Evolutionary conservation across 2,329 filamentous ascomycete species (phyloP).

Genomic region (Ambrosiella cleistominuta): DNA sequence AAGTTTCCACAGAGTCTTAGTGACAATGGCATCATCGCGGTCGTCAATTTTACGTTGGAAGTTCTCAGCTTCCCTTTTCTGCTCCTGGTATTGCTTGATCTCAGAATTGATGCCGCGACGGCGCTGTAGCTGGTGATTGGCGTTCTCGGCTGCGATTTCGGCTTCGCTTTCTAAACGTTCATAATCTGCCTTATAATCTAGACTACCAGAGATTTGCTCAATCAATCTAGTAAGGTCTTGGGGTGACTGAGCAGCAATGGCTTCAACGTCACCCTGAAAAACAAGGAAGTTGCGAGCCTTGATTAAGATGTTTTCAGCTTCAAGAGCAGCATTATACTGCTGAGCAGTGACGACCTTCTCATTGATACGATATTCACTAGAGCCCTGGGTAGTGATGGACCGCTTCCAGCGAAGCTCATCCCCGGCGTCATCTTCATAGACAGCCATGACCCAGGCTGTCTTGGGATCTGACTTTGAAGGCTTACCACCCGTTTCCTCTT

Average conservation of each 20-base stretch:
- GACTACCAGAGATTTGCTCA: conserved; percentile 90
- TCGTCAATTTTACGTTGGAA: conserved; percentile 84
- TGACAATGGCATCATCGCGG: conserved; percentile 77
- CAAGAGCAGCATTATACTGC: conserved; percentile 83
- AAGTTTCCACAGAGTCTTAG: conserved; percentile 89
- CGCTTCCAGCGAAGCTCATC: conserved; percentile 95
- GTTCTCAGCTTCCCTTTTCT: conserved; percentile 87
- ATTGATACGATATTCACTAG: conserved; percentile 95
- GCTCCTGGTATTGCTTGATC: conserved; percentile 93
- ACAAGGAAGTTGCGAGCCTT: conserved; percentile 96
- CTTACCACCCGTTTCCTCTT: conserved; percentile 37
- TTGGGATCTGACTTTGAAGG: conserved; percentile 69
- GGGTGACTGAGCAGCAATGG: conserved; percentile 86
- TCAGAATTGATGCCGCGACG: conserved; percentile 92
- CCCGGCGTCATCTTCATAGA: conserved; percentile 93
- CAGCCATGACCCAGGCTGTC: conserved; percentile 96
- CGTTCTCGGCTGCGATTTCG: conserved; percentile 74
- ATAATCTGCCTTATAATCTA: conserved; percentile 89
- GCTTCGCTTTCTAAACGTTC: conserved; percentile 74
- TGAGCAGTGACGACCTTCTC: conserved; percentile 73
- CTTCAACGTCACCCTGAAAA: conserved; percentile 95
- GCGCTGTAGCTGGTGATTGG: conserved; percentile 72
- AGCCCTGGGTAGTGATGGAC: conserved; percentile 71
- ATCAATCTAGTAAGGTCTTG: conserved; percentile 86
- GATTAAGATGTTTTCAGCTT: conserved; percentile 90